These are phyloP conservation scores for Arxiozyma bovina DNA, from an alignment of 1,139 yeast genomes.

Conservation along the genomic window DNA sequence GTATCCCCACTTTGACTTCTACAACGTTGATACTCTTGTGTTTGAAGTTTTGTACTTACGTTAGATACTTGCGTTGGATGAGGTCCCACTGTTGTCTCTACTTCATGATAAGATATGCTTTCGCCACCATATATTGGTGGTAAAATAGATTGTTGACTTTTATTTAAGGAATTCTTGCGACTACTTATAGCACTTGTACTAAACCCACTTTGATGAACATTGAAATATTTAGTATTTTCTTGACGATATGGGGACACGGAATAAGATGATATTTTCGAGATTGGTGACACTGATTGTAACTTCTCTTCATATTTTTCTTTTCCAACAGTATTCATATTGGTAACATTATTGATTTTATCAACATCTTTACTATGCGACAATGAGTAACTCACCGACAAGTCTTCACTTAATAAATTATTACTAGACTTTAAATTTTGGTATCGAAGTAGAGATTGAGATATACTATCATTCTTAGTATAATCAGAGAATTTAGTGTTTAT, in stretches of 20 bases:
- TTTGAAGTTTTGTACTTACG: neutral
- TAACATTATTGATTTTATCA: neutral
- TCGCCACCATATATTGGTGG: slow-evolving; percentile 12
- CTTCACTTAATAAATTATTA: slow-evolving; percentile 38
- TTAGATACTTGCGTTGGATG: neutral
- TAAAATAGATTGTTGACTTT: slow-evolving; percentile 11
- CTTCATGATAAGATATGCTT: slow-evolving; percentile 15
- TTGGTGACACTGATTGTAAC: slow-evolving; percentile 6
- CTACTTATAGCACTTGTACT: slow-evolving; percentile 8
- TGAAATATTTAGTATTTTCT: slow-evolving; percentile 2
- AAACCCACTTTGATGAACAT: neutral
- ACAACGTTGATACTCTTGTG: neutral
- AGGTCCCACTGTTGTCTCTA: neutral
- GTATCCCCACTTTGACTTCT: neutral
- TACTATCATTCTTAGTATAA: slow-evolving; percentile 13
- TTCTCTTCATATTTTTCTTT: slow-evolving; percentile 4
- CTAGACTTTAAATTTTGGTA: slow-evolving; percentile 42
- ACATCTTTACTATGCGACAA: neutral
- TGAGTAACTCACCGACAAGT: slow-evolving; percentile 30
- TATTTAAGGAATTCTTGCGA: slow-evolving; percentile 19
- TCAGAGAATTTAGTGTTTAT: slow-evolving; percentile 40
- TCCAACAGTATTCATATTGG: neutral
- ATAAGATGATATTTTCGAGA: slow-evolving; percentile 28
- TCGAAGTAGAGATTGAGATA: slow-evolving; percentile 36
- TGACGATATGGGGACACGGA: slow-evolving; percentile 15